Evolutionary conservation across 257 asterid species (phyloP), one percentile per base, ranked within the genome.

Genomic region (Primulina huaijiensis): DNA sequence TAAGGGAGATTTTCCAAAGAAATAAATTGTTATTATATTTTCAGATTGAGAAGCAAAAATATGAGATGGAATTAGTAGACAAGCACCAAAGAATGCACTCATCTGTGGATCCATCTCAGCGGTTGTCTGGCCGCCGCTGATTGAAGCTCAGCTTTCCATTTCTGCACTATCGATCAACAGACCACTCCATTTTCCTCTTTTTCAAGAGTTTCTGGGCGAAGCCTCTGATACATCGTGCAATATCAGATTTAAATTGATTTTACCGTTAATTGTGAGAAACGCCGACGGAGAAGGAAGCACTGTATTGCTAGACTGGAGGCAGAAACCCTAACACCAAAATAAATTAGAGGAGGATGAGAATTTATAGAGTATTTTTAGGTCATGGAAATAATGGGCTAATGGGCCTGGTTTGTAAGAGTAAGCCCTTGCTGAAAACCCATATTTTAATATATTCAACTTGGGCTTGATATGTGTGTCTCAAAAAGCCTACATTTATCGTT

Each of bases 121-220:
- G 78, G 78, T 74, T 74, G 78, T 74, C 78, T 74, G 78, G 78
- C 74, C 74, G 78, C 74, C 78, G 70, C 78, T 74, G 78, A 74
- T 50, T 16, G 4, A 6, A 61, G 33, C 7, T 68, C 74, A 68
- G 70, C 70, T 68, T 74, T 61, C 7, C 14, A 4, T 61, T 61
- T 65, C 57, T 56, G 76, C 76, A 72, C 71, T 33, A 7, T 29
- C 46, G 40, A 35, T 23, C 8, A n/a, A 31, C 1, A 25, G 56
- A 33, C 71, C 25, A 7, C 64, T 31, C 71, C 46, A 64, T 4
- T 17, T 38, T 34, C 19, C 4, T 53, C 43, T 35, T 64, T 72
- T 43, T 12, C 53, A 43, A 43, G 53, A 43, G 53, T 11, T 43
- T 43, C 6, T 12, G 17, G 58, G 59, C 34, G 57, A 67, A 67